Base-by-base conservation (phyloP, 805 yeast genomes). In the Saturnispora besseyi region DNA sequence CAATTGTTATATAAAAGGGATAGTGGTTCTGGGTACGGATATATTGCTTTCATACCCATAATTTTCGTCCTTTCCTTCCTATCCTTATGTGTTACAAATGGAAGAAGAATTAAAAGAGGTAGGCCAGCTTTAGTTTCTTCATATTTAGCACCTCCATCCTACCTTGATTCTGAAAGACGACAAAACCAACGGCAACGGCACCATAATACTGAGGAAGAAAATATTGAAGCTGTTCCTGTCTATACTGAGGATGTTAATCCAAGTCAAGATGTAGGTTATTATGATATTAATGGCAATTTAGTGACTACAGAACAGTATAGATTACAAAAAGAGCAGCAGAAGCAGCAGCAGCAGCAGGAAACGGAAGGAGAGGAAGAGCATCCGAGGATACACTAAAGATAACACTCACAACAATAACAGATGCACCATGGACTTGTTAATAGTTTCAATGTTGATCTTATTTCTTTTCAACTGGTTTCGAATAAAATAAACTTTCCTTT, bases 211-310 rank as follows among this genome's bases (percentile, higher is more conserved):
- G 78, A 55, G 42, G 48, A 28, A 21, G 47, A 10, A 41, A 55
- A 3, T 46, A 45, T 40, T 86, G 40, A 36, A 18, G 2, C 40
- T 36, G 22, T 84, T 1, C 93, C 93, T 0, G 73, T 82, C 3
- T 85, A 85, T 55, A 77, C 87, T 0, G 85, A 70, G n/a, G 65
- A 70, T 15, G 81, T 88, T 0, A 81, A 81, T 53, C 87, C 81
- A 26, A 72, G 77, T 45, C 67, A 64, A 44, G 96, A 89, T 62
- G 77, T 84, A 61, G 96, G 95, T 0, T 82, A 76, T 62, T 87
- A 85, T 58, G 93, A 86, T 62, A 68, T 67, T 32, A 62, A 72
- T 36, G 96, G 88, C 31, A 70, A 62, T 49, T 76, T 76, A 55
- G 58, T 66, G 28, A 74, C 64, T 7, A 40, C 30, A 31, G 31